Evolutionary conservation across 1,284 basidiomycete species (phyloP).

Genomic region (Schizophyllum commune): DNA sequence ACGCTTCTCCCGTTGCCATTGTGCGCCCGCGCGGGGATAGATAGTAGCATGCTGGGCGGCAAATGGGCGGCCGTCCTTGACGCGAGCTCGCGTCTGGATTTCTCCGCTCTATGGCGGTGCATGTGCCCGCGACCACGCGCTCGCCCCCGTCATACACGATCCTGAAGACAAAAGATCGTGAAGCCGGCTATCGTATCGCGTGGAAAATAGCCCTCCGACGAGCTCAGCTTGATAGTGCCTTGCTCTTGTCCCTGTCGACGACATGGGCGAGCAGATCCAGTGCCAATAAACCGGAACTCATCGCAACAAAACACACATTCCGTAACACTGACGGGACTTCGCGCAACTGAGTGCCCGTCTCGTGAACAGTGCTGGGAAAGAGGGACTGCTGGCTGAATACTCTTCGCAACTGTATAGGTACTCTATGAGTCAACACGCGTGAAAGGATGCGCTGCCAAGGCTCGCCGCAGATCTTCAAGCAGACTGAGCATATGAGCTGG

Average conservation of each 20-base stretch:
- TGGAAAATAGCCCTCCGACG: too few relatives aligned
- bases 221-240: background rate
- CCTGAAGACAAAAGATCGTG: background rate
- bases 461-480: background rate
- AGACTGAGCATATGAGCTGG: background rate
- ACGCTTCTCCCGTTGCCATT: background rate
- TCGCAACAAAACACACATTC: background rate
- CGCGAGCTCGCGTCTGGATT: background rate
- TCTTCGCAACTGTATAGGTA: background rate
- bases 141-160: background rate
- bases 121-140: background rate
- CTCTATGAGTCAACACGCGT: background rate
- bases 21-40: background rate
- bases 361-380: background rate
- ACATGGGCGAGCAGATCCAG: too few relatives aligned
- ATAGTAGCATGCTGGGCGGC: background rate
- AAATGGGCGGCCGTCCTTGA: background rate
- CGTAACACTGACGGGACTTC: background rate
- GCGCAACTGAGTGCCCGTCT: background rate
- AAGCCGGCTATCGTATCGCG: background rate
- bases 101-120: background rate
- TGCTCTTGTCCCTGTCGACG: background rate
- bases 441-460: background rate
- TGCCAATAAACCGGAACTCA: too few relatives aligned
- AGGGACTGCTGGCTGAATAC: background rate